Base-by-base conservation (phyloP, 2,329 filamentous ascomycete genomes). In the Tolypocladium ophioglossoides region DNA sequence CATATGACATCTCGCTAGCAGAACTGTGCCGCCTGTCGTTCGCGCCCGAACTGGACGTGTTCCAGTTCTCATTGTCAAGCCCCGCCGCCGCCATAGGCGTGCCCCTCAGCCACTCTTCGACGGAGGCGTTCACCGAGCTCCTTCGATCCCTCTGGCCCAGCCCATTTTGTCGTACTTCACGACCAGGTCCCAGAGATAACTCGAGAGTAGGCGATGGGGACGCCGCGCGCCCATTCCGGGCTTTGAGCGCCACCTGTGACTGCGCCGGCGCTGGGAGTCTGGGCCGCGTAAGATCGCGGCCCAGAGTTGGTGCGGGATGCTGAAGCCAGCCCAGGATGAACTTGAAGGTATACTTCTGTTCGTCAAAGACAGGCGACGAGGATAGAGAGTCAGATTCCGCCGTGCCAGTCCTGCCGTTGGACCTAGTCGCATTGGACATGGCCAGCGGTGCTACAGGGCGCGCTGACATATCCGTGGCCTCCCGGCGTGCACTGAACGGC, bases 231-330 rank as follows among this genome's bases (percentile, higher is more conserved):
- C 71, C 71, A 48, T 65, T 69, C 11, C 70, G 68, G 12, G 69
- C 57, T 12, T 72, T 68, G 2, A 68, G 67, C 30, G 69, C 74
- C 12, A 91, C 72, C 55, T 82, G 79, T 14, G 78, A 73, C 62
- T 92, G 87, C 0, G 89, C 87, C 0, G 86, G 80, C 3, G 77
- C 76, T 0, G 89, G 89, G 4, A 94, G 77, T 14, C 85, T 78
- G 1, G 89, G 88, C 6, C 83, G 78, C 24, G 76, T 77, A 22
- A 91, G 73, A n/a, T 85, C 77, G 3, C 83, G 80, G 41, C 85
- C 80, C 3, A 78, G 79, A 0, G 74, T 72, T 52, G 79, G 75
- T 58, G 79, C 75, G 22, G 76, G 68, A 27, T 79, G 79, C 50
- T 77, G 71, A 41, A 83, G 76, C 77, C 81, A 86, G 56, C 86